Evolutionary conservation across 805 yeast genomes (phyloP), one percentile per base, ranked within the genome.

Genomic region (Zygoascus biomembranicola): DNA sequence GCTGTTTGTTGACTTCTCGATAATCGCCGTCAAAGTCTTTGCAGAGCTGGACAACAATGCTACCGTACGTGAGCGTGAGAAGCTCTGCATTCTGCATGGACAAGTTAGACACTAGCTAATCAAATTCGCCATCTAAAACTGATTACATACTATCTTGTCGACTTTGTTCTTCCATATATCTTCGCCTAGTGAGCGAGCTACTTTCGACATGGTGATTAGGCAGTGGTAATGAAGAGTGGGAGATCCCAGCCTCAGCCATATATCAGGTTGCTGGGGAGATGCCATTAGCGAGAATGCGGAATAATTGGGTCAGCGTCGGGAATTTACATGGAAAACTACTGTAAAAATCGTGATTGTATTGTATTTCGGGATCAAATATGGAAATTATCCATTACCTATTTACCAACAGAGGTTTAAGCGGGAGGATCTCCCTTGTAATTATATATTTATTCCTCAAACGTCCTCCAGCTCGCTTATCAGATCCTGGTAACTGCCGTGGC

Each of bases 21-120:
- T 88, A 90, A 67, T 90, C 87, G 58, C 80, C 77, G 52, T 84
- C 78, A 68, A 79, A 84, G 64, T 94, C 98, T 55, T 84, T 80
- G 66, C 96, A 90, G 51, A 94, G 72, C 64, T 92, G 97, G 13
- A 95, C 81, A 48, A 94, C 98, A 48, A 94, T 81, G 2, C 96
- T 84, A 9, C 99, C 99, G 63, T 94, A 94, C 1, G 97, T 92
- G 55, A 94, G 73, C n/a, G 96, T 88, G 70, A 94, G 88, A 51
- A 94, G 76, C 69, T 94, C 99, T 1, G 96, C 84, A 66, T 90
- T 94, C 85, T 82, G 52, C 53, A 49, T 14, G 16, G 10, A 19
- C 16, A 2, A 47, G 43, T 14, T 26, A 23, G 11, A 23, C 6
- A 23, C 14, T n/a, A 45, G 13, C 13, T 14, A 28, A 16, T 32